Evolutionary conservation across 805 yeast species (phyloP), one percentile per base, ranked within the genome.

Genomic region (Pichia cephalocereana): DNA sequence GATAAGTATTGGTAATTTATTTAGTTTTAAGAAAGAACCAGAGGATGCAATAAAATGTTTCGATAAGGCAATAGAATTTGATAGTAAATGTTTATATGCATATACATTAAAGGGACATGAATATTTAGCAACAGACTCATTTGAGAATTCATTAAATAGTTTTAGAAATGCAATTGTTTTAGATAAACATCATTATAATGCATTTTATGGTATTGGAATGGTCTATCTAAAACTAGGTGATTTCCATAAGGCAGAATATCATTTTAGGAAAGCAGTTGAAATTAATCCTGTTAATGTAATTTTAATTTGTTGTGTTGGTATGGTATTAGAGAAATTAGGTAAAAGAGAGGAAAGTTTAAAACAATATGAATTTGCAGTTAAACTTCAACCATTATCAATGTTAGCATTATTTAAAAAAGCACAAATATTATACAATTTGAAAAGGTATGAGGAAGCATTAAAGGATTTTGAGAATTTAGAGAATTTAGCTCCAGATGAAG

Each of bases 41-140:
- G 93, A 86, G 53, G 95, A 86, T 62, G 96, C 98, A 0, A 80
- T 91, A 32, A 80, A 79, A 57, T 88, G 96, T 60, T 90, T 93
- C 66, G 80, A 80, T 52, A 79, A 87, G 49, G 90, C 97, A 2
- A 75, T 79, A 2, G 79, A 78, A 46, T 61, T 86, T 15, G 55
- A 64, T 48, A 79, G 80, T 8, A 70, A 70, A 15, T 86, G 86
- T 62, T 83, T 93, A 0, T 91, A 91, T 62, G 96, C 96, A 0
- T 86, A 86, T 61, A 90, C 98, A 0, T 71, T 93, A 49, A 88
- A 86, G 68, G 99, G 97, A 0, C 98, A 93, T 63, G 99, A 93
- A 65, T 80, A 78, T 59, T 79, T 87, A 34, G 76, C 91, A 2
- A 87, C 79, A 58, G 99, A 95, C 67, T 89, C 95, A 37, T 86